phyloP scores from a whole-genome alignment of 805 yeast genomes.

The Peterozyma xylosa region DNA sequence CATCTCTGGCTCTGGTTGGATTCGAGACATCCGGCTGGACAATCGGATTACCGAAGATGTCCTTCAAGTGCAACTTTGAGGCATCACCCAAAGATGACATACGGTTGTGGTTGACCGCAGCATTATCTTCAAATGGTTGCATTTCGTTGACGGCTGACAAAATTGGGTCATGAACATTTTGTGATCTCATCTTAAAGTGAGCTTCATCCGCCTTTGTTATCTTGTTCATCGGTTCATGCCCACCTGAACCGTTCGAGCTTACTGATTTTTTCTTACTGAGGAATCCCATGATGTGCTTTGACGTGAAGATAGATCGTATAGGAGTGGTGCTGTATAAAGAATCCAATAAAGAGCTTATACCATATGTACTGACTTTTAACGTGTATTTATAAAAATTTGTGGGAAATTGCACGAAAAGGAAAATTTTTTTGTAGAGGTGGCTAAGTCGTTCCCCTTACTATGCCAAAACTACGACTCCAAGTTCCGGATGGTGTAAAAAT shows the following conservation, averaged over 20 bases:
- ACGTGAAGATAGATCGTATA: too few relatives aligned
- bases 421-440: too few relatives aligned
- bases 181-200: conserved; percentile 56
- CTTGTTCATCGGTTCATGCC: conserved; percentile 25
- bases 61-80: conserved; percentile 47
- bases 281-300: conserved; percentile 2
- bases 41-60: conserved; percentile 82
- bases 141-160: conserved; percentile 89
- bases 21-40: conserved; percentile 78
- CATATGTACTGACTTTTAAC: too few relatives aligned
- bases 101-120: conserved; percentile 26
- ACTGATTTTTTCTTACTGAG: conserved; percentile 3
- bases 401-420: too few relatives aligned
- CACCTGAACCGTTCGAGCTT: conserved; percentile 5
- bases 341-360: too few relatives aligned
- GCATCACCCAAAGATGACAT: conserved; percentile 21
- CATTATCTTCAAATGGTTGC: conserved; percentile 80
- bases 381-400: too few relatives aligned
- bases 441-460: too few relatives aligned
- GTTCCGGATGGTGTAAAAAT: too few relatives aligned
- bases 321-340: too few relatives aligned
- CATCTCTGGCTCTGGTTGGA: conserved; percentile 90
- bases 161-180: conserved; percentile 82
- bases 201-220: conserved; percentile 44
- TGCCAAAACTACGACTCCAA: too few relatives aligned